phyloP scores from a whole-genome alignment of 78 protist genomes.

The Salpingoeca rosetta region DNA sequence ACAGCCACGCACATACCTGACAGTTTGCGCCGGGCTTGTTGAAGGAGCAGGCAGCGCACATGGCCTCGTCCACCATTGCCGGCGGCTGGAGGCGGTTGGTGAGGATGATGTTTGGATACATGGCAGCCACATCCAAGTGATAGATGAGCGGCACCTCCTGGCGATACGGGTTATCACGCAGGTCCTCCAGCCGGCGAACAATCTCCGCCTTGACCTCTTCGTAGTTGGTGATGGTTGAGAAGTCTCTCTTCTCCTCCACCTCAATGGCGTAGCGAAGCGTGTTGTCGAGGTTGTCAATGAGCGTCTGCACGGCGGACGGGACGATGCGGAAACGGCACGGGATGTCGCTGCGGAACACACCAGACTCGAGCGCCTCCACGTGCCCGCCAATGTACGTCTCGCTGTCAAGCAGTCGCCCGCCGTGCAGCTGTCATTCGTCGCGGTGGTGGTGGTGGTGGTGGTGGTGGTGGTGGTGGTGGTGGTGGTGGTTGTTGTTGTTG shows the following conservation, averaged over 20 bases:
- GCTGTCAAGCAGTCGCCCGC: slow-evolving; percentile 82
- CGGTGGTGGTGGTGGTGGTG: no score
- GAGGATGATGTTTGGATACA: slow-evolving; percentile 99
- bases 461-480: no score
- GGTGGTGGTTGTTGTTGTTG: no score
- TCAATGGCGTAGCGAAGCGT: slow-evolving; percentile 46
- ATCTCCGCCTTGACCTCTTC: slow-evolving; percentile 55
- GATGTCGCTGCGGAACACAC: slow-evolving; percentile 87
- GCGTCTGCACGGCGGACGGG: slow-evolving; percentile 46
- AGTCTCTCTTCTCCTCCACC: slow-evolving; percentile 22
- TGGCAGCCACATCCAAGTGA: slow-evolving; percentile 98
- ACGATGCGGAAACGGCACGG: slow-evolving; percentile 55
- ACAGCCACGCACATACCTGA: not conserved
- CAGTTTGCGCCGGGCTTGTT: slow-evolving; percentile 65
- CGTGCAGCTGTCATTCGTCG: slow-evolving; percentile 31
- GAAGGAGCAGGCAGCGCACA: slow-evolving; percentile 85
- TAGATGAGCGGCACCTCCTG: slow-evolving; percentile 79
- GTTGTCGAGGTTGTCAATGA: slow-evolving; percentile 39
- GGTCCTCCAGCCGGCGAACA: slow-evolving; percentile 21
- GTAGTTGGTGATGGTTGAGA: slow-evolving; percentile 35
- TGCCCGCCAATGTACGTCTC: slow-evolving; percentile 99
- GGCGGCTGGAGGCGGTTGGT: slow-evolving; percentile 97
- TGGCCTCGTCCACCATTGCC: slow-evolving; percentile 70
- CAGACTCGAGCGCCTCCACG: slow-evolving; percentile 91
- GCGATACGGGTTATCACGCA: slow-evolving; percentile 59